Evolutionary conservation across 78 protist species (phyloP), one percentile per base, ranked within the genome.

Genomic region (Dictyostelium brefeldianum): DNA sequence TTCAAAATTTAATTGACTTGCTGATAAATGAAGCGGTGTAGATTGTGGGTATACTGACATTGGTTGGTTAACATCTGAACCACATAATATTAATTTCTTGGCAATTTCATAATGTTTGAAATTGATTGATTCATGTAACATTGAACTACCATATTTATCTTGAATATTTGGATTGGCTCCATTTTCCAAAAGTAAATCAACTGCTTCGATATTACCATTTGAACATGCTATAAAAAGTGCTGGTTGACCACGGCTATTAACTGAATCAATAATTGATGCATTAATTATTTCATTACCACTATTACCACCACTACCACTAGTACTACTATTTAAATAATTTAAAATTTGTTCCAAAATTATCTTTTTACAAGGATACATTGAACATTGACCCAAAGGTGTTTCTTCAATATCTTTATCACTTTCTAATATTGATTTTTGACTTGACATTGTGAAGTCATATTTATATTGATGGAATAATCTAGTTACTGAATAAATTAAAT

Each of bases 31-130:
- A 7, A 87, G 48, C 50, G 93, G 93, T 46, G 75, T 65, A 20
- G 93, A 87, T 50, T 77, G 78, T 20, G 93, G 93, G 12, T 65
- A 87, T 18, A 87, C 78, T 20, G 93, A 56, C 84, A 77, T 87
- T 29, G 78, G 78, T 41, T 27, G 8, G 64, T 77, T 87, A 10
- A 77, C 93, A 64, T 87, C 65, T 20, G 93, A 62, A n/a, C 93
- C 93, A 64, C 84, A 77, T 17, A 47, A 15, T 3, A 87, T 67
- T 50, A 87, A 36, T 15, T 59, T 57, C 41, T 62, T 36, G 3
- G 78, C 83, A 22, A 87, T 87, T 1, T 77, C 84, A 65, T 41
- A 77, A 15, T 87, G 70, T 47, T 77, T 70, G 53, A 87, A 77
- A 9, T 67, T 36, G 3, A 87, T 31, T 25, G 93, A 31, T 47